phyloP scores from a whole-genome alignment of 192 early-diverging fungal genomes.

The Entomortierella beljakovae region DNA sequence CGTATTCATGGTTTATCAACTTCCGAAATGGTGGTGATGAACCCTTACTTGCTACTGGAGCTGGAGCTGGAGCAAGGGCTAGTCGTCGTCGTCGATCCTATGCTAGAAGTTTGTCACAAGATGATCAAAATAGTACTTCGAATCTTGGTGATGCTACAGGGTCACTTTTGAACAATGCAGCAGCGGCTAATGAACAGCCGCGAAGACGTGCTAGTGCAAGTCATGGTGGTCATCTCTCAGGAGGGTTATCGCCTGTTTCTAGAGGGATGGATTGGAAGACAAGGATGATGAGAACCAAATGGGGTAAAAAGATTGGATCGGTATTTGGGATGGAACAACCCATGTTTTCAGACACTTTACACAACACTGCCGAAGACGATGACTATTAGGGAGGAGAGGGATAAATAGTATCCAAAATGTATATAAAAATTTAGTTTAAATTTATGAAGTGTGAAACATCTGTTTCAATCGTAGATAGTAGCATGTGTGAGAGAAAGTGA shows the following conservation, averaged over 20 bases:
- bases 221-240: conserved; percentile 11
- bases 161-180: conserved; percentile 21
- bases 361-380: conserved; percentile 25
- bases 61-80: too few species aligned
- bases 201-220: conserved; percentile 8
- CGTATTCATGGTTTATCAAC: not conserved
- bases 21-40: not conserved
- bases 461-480: too few species aligned
- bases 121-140: not conserved
- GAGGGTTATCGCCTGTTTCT: conserved; percentile 9
- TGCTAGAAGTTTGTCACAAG: conserved; percentile 6
- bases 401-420: too few species aligned
- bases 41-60: conserved; percentile 9
- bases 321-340: conserved; percentile 34
- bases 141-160: conserved; percentile 5
- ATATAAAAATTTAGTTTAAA: too few species aligned
- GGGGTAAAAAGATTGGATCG: conserved; percentile 33
- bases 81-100: conserved; percentile 8
- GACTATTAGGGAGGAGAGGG: too few species aligned
- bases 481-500: too few species aligned
- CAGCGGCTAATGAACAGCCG: not conserved
- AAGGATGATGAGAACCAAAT: conserved; percentile 27
- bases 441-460: too few species aligned
- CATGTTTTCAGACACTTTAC: conserved; percentile 32
- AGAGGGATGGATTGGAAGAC: conserved; percentile 27